Conservation (phyloP, 2,329 filamentous ascomycete species). For the Fusarium newnesense region DNA sequence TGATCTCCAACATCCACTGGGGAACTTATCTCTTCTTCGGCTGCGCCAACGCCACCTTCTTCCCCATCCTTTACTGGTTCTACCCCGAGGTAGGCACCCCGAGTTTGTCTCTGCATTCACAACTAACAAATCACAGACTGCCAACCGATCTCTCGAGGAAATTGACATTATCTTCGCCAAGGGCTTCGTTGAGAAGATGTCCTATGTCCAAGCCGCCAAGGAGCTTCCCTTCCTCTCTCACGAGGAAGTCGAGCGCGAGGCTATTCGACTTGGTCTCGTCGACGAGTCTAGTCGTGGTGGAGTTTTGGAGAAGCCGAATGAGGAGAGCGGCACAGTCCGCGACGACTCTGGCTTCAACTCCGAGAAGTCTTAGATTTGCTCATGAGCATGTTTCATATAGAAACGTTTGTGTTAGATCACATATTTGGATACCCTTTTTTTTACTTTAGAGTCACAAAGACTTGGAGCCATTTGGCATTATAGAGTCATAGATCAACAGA, state of each 20-base stretch:
- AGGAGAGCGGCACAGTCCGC: constrained; percentile 25
- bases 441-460: constrained; percentile 3
- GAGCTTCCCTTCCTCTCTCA: constrained; percentile 64
- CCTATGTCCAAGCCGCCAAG: constrained; percentile 67
- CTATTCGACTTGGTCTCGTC: constrained; percentile 40
- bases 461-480: constrained; percentile 3
- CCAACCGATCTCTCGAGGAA: constrained; percentile 59
- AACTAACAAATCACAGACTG: constrained; percentile 46
- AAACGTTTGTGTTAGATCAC: not conserved
- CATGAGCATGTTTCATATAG: not conserved
- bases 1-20: constrained; percentile 68
- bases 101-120: rapidly evolving
- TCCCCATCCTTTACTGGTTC: constrained; percentile 61
- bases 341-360: constrained; percentile 34
- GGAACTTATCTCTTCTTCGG: constrained; percentile 63
- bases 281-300: constrained; percentile 20
- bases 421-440: constrained; percentile 24
- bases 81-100: constrained; percentile 50
- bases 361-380: constrained; percentile 22
- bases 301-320: constrained; percentile 32
- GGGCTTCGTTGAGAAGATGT: constrained; percentile 67
- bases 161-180: constrained; percentile 71
- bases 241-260: constrained; percentile 63
- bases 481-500: constrained; percentile 29
- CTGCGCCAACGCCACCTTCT: constrained; percentile 61